phyloP scores from a whole-genome alignment of 352 stramenopile species.

The Phytophthora pseudosyringae region DNA sequence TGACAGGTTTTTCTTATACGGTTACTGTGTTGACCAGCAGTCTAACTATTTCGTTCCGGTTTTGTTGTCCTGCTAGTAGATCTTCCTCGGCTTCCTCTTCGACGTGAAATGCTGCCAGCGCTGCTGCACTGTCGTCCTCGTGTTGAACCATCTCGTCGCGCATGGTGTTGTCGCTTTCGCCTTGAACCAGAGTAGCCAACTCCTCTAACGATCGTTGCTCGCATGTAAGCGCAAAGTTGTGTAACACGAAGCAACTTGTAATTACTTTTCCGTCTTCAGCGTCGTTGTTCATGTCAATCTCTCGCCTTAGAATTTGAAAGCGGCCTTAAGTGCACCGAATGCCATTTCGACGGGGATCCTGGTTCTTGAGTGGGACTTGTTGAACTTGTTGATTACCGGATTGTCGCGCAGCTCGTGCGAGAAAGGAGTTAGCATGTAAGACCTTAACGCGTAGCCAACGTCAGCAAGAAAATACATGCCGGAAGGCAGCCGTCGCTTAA shows the following conservation, averaged over 20 bases:
- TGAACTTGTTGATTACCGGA: too few species aligned
- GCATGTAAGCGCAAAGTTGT: background rate
- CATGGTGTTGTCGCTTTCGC: background rate
- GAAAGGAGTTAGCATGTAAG: too few species aligned
- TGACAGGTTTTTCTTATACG: background rate
- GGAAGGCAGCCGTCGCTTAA: too few species aligned
- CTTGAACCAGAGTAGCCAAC: background rate
- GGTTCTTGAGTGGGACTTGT: too few species aligned
- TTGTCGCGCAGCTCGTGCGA: too few species aligned
- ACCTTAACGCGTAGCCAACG: too few species aligned
- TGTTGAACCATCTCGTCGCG: background rate
- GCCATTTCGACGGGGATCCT: too few species aligned
- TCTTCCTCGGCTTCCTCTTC: background rate
- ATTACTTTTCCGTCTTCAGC: too few species aligned
- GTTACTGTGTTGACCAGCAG: background rate
- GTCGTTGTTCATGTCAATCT: too few species aligned
- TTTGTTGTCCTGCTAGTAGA: background rate
- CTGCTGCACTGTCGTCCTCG: background rate
- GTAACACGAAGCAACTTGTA: background rate
- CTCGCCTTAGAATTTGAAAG: too few species aligned
- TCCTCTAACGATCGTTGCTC: background rate
- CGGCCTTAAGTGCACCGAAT: too few species aligned
- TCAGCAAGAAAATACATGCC: too few species aligned
- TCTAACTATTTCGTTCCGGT: background rate
- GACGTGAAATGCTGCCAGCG: background rate